A percentile compares a stretch with the other conserved stretches of the same genome.
Evolutionary conservation across 441 rosid genomes (phyloP).

Genomic region (Sinapis alba): DNA sequence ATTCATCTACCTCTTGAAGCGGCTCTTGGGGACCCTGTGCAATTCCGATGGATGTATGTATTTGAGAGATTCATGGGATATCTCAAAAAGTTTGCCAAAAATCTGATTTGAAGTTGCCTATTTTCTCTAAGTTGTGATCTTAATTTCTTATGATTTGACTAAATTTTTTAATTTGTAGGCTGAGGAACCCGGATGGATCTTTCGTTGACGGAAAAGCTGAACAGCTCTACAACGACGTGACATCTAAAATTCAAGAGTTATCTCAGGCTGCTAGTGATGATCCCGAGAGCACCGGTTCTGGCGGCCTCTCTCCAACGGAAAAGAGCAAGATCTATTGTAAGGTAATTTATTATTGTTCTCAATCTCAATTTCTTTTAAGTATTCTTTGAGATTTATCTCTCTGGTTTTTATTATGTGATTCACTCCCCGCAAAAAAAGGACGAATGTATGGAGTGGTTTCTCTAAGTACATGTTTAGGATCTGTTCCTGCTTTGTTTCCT

Average conservation of each 20-base stretch:
- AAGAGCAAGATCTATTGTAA: neutral
- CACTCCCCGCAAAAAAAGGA: neutral
- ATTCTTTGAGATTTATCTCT: neutral
- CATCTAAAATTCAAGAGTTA: neutral
- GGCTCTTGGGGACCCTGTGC: neutral
- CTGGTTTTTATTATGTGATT: neutral
- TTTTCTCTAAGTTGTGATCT: too few species aligned
- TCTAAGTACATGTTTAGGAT: neutral
- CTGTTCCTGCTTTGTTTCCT: neutral
- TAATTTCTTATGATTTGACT: too few species aligned
- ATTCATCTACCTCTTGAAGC: neutral
- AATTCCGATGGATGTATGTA: neutral
- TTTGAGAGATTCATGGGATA: neutral
- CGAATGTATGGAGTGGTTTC: neutral
- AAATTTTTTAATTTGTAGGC: too few species aligned
- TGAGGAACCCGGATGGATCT: too few species aligned
- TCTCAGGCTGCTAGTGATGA: neutral
- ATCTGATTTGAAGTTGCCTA: too few species aligned
- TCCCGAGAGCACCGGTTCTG: neutral
- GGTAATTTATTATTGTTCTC: neutral
- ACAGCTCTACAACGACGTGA: neutral
- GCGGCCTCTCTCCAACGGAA: neutral
- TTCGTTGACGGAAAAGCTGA: too few species aligned
- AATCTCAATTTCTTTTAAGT: neutral
- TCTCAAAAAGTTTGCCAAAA: neutral